Conservation (phyloP, 768 basidiomycete species). For the Leccinum ochraceum region DNA sequence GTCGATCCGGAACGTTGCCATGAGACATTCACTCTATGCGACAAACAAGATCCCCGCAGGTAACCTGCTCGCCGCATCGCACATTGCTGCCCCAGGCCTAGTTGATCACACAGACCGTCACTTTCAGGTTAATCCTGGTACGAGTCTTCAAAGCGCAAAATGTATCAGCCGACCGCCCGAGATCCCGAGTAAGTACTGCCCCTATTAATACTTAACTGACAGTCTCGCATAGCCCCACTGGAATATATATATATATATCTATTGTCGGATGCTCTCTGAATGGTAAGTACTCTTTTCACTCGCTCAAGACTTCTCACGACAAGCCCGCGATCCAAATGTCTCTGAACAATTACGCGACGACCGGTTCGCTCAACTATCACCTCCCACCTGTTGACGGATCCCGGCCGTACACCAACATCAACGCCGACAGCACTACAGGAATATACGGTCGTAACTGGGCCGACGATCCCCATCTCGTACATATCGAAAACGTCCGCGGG, state of each 20-base stretch:
- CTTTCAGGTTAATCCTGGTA: neutral
- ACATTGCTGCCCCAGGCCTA: neutral
- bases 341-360: conserved; percentile 17
- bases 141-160: neutral
- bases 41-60: too few relatives aligned
- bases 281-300: conserved; percentile 21
- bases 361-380: conserved; percentile 20
- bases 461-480: conserved; percentile 11
- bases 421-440: conserved; percentile 19
- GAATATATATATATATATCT: too few relatives aligned
- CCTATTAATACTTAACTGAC: neutral
- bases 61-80: neutral
- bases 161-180: neutral
- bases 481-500: conserved; percentile 37
- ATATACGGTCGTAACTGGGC: conserved; percentile 23
- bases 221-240: too few relatives aligned
- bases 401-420: conserved; percentile 18
- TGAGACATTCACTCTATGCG: too few relatives aligned
- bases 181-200: neutral
- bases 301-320: conserved; percentile 27
- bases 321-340: conserved; percentile 7
- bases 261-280: conserved; percentile 5
- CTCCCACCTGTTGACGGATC: conserved; percentile 23
- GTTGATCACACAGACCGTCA: neutral
- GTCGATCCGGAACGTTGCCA: too few relatives aligned